A percentile compares a stretch with the other conserved stretches of the same genome.
phyloP scores from a whole-genome alignment of 495 filamentous ascomycete species.

The Neurospora intermedia region DNA sequence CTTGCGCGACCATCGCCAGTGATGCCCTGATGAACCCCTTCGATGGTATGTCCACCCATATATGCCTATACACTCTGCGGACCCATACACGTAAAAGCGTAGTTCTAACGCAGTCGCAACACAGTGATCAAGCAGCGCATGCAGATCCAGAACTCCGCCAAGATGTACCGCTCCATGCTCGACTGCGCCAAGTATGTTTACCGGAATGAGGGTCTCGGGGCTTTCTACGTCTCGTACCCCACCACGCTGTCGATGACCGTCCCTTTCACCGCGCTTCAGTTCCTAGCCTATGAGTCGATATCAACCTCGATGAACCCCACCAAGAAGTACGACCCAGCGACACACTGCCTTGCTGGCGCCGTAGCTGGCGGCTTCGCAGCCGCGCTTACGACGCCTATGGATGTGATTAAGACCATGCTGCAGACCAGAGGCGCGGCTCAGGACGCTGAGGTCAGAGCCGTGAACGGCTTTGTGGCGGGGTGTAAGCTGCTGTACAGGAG shows the following conservation, averaged over 20 bases:
- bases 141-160: constrained; percentile 90
- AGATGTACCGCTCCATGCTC: constrained; percentile 64
- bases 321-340: constrained; percentile 77
- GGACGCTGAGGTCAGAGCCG: constrained; percentile 75
- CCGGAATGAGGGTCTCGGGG: constrained; percentile 72
- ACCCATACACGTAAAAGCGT: neutral
- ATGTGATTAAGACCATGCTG: constrained; percentile 94
- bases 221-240: constrained; percentile 98
- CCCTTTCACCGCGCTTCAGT: constrained; percentile 92
- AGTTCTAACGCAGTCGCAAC: constrained; percentile 10
- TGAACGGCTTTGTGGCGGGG: constrained; percentile 71
- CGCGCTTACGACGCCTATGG: constrained; percentile 86
- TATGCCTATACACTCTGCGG: neutral
- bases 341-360: constrained; percentile 84
- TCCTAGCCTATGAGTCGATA: constrained; percentile 93
- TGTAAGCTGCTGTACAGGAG: constrained; percentile 72
- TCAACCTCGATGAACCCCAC: constrained; percentile 85
- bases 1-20: constrained; percentile 88
- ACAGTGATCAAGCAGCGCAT: constrained; percentile 98
- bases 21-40: constrained; percentile 99
- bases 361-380: constrained; percentile 89
- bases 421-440: constrained; percentile 79
- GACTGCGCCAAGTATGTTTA: constrained; percentile 85
- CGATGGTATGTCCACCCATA: constrained; percentile 57
- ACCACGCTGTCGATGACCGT: constrained; percentile 98